These are phyloP conservation scores for Cutaneotrichosporon sp. DNA, from an alignment of 1,284 basidiomycete genomes.

Conservation along the genomic window DNA sequence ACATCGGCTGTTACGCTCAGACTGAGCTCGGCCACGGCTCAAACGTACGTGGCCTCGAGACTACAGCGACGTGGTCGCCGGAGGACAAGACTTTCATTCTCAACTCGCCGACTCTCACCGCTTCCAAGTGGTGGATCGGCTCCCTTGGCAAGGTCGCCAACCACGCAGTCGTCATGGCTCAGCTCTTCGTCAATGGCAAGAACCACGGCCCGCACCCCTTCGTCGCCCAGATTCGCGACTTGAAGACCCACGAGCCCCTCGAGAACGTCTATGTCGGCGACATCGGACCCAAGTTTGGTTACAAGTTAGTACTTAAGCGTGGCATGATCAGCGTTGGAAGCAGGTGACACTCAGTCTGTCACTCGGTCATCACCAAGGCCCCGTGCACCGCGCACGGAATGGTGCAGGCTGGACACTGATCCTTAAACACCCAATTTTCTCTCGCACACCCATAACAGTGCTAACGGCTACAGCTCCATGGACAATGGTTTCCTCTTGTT, in stretches of 20 bases:
- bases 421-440: no score
- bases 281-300: constrained; percentile 58
- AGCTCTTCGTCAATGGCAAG: constrained; percentile 55
- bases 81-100: constrained; percentile 56
- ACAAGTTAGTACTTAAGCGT: constrained; percentile 47
- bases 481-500: constrained; percentile 54
- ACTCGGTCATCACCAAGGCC: no score
- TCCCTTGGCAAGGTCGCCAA: constrained; percentile 57
- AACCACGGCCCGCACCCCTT: constrained; percentile 57
- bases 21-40: constrained; percentile 52
- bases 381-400: no score
- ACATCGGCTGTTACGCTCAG: constrained; percentile 58
- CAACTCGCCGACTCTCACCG: constrained; percentile 53
- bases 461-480: constrained; percentile 35
- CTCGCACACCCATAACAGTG: background rate
- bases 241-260: constrained; percentile 51
- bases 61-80: constrained; percentile 56
- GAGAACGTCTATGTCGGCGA: constrained; percentile 57
- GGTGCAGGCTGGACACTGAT: no score
- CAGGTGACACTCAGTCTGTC: no score
- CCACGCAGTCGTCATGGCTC: constrained; percentile 57
- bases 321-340: no score
- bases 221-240: constrained; percentile 55
- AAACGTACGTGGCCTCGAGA: constrained; percentile 58
- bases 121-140: constrained; percentile 57